Base-by-base conservation (phyloP, 2,329 filamentous ascomycete genomes). In the Claviceps capensis region DNA sequence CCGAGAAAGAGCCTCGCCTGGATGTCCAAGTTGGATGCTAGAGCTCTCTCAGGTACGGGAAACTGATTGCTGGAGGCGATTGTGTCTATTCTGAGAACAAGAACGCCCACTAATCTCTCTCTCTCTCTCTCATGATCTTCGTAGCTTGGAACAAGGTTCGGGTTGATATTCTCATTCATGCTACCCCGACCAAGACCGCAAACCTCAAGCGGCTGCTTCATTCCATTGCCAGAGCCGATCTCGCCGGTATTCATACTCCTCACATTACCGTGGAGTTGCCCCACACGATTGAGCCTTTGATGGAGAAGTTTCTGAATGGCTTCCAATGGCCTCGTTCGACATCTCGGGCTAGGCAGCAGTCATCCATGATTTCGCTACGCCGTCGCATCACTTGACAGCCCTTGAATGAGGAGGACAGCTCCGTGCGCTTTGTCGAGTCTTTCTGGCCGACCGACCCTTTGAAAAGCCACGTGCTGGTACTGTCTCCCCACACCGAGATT, bases 241-340 rank as follows among this genome's bases (percentile, higher is more conserved):
- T 89, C 63, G 76, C 81, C 47, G 83, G 84, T 0, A 72, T 85
- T 43, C 71, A 76, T 1, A 69, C 78, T 2, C 90, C 90, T 3
- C 82, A 85, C 55, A 71, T 98, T 47, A 95, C 86, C 2, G 81
- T 97, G 48, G 90, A 97, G 62, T 73, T 98, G 7, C 88, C 90
- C 0, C 71, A 79, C 30, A 69, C 79, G 34, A 70, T 90, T 17
- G 88, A 95, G 58, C 65, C 72, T 3, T 73, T 80, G 2, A 78
- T 86, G 5, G 73, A 79, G 49, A 68, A 69, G 14, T 88, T 82
- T 57, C 64, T 95, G 11, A 68, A 78, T 47, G 65, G 61, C 0
- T 87, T 88, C 57, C 69, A 72, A 36, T 93, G 87, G 84, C 86
- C 87, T 47, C 75, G 81, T 13, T 57, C 58, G 3, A 51, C 52